Conservation (phyloP, 1,139 yeast species). For the Blastobotrys apis region DNA sequence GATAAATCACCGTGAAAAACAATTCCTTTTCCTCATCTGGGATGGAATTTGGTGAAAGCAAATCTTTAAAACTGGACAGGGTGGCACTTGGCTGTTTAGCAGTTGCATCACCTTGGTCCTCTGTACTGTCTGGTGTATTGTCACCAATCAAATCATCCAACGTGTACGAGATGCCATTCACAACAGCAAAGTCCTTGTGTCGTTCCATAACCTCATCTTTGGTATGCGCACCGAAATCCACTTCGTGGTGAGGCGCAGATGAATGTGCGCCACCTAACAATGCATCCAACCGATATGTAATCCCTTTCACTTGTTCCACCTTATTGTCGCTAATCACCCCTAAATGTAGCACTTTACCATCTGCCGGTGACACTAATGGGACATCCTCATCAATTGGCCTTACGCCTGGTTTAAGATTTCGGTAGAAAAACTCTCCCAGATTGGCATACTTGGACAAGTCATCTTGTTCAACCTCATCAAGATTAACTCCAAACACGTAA, state of each 20-base stretch:
- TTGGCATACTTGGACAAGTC: slow-evolving; percentile 71
- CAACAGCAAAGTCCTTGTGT: slow-evolving; percentile 72
- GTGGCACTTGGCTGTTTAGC: slow-evolving; percentile 23
- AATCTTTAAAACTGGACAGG: slow-evolving; percentile 19
- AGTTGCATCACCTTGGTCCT: slow-evolving; percentile 35
- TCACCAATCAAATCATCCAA: slow-evolving; percentile 66
- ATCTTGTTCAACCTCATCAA: slow-evolving; percentile 84
- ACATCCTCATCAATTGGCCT: slow-evolving; percentile 67
- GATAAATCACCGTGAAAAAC: slow-evolving; percentile 84
- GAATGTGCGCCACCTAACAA: slow-evolving; percentile 56
- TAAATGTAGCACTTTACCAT: slow-evolving; percentile 82
- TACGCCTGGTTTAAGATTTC: slow-evolving; percentile 72
- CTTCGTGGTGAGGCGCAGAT: slow-evolving; percentile 59
- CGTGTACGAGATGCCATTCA: slow-evolving; percentile 71
- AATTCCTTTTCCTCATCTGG: slow-evolving; percentile 49
- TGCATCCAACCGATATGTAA: slow-evolving; percentile 88
- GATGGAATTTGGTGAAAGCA: slow-evolving; percentile 28
- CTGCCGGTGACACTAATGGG: slow-evolving; percentile 80
- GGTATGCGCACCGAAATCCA: slow-evolving; percentile 41
- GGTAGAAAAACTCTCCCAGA: slow-evolving; percentile 85
- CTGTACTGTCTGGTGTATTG: slow-evolving; percentile 25
- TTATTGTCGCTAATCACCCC: slow-evolving; percentile 73
- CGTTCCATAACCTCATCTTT: slow-evolving; percentile 47
- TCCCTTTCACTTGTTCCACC: slow-evolving; percentile 95
- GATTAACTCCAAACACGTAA: slow-evolving; percentile 76